Evolutionary conservation across 306 rosid genomes (phyloP).

Genomic region (Lathyrus sativus): DNA sequence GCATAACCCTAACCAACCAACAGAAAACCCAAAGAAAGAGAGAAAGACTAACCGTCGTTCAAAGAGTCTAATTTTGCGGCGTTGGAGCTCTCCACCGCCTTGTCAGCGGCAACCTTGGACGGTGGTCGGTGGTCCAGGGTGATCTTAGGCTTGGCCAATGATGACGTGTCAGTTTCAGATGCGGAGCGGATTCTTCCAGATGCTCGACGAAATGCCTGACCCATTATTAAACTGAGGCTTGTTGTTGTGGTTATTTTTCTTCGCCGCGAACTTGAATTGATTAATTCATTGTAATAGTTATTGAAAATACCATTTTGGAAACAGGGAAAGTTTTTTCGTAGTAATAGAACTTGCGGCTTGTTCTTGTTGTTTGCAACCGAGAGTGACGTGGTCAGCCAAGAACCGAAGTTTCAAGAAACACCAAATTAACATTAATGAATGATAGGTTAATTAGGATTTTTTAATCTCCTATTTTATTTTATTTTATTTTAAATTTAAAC

Average conservation of each 20-base stretch:
- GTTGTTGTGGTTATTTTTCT: background rate
- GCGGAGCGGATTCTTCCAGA: conserved; percentile 69
- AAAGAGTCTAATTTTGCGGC: conserved; percentile 38
- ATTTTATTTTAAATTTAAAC: too few relatives aligned
- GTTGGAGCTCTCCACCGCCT: conserved; percentile 42
- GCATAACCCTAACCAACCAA: conserved; percentile 12
- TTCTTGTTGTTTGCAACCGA: background rate
- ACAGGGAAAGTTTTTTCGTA: background rate
- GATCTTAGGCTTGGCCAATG: conserved; percentile 55
- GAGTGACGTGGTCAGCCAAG: background rate
- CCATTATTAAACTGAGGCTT: conserved; percentile 51
- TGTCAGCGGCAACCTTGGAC: conserved; percentile 40
- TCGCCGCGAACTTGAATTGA: background rate
- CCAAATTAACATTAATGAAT: too few relatives aligned
- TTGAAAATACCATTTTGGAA: background rate
- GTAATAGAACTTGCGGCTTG: background rate
- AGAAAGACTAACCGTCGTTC: conserved; percentile 51
- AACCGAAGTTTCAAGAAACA: background rate
- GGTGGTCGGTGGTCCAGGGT: conserved; percentile 54
- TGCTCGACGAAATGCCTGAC: conserved; percentile 99
- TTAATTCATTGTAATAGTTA: background rate
- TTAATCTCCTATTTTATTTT: too few relatives aligned
- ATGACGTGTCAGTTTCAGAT: conserved; percentile 48
- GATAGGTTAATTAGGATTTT: too few relatives aligned
- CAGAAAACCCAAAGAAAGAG: background rate